These are phyloP conservation scores for Globisporangium okanoganense DNA, from an alignment of 352 stramenopile genomes.

Conservation along the genomic window DNA sequence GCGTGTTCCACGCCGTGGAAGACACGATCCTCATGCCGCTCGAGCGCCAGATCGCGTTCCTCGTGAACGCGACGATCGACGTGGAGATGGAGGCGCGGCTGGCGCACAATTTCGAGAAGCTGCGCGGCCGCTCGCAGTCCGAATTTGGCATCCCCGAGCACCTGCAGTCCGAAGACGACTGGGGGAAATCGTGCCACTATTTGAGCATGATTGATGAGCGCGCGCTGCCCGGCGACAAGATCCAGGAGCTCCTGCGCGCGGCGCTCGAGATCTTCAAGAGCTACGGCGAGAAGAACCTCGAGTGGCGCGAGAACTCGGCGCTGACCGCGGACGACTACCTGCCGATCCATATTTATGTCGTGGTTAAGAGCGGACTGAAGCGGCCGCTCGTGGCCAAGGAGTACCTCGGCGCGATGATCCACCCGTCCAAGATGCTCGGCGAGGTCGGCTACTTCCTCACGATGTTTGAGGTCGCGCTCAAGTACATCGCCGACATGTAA, in stretches of 20 bases:
- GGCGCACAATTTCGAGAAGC: slow-evolving; percentile 56
- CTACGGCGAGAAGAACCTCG: slow-evolving; percentile 73
- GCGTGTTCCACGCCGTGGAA: slow-evolving; percentile 66
- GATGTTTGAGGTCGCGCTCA: slow-evolving; percentile 85
- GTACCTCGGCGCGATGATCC: slow-evolving; percentile 76
- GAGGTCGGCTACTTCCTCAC: slow-evolving; percentile 86
- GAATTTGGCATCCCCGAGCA: slow-evolving; percentile 79
- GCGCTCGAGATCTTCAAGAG: slow-evolving; percentile 80
- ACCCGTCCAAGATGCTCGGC: slow-evolving; percentile 77
- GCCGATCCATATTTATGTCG: slow-evolving; percentile 85
- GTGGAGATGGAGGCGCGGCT: slow-evolving; percentile 45
- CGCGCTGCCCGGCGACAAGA: slow-evolving; percentile 66
- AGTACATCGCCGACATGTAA: slow-evolving; percentile 85
- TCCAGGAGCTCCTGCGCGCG: slow-evolving; percentile 73
- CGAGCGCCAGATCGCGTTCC: slow-evolving; percentile 68
- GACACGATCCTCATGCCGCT: slow-evolving; percentile 76
- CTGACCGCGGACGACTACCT: slow-evolving; percentile 82
- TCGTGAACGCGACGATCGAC: slow-evolving; percentile 66
- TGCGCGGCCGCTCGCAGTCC: slow-evolving; percentile 55
- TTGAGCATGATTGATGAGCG: slow-evolving; percentile 84
- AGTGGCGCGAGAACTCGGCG: slow-evolving; percentile 70
- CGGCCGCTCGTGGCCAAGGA: slow-evolving; percentile 71
- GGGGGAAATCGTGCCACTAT: slow-evolving; percentile 76
- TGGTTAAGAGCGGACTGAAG: slow-evolving; percentile 74
- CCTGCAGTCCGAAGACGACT: slow-evolving; percentile 72